Conservation (phyloP, 768 basidiomycete genomes). For the Leucocoprinus leucothites region DNA sequence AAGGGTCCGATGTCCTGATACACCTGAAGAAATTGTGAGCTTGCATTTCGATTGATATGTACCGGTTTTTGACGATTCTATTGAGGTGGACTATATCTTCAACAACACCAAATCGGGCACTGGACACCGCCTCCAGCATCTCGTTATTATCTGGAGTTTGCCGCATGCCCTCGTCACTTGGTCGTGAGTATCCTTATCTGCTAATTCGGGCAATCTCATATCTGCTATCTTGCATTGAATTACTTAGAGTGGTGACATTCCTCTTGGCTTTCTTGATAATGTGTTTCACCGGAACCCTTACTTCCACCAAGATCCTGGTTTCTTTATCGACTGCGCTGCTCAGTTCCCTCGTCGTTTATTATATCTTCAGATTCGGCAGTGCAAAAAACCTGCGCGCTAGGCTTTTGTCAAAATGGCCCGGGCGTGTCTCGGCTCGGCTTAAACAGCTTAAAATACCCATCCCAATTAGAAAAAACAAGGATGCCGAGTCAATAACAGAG, state of each 20-base stretch:
- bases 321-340: not conserved
- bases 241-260: conserved; percentile 1
- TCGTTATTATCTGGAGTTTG: conserved; percentile 7
- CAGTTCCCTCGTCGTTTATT: not conserved
- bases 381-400: not conserved
- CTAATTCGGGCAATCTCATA: not conserved
- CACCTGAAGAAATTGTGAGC: not conserved
- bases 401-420: no score
- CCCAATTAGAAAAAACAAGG: no score
- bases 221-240: not conserved
- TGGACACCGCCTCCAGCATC: not conserved
- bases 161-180: conserved; percentile 8
- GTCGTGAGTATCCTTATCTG: not conserved
- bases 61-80: not conserved
- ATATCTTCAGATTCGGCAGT: conserved; percentile 3
- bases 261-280: conserved; percentile 6
- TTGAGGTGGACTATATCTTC: not conserved
- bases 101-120: not conserved
- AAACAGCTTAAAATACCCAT: no score
- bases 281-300: conserved; percentile 5
- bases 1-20: not conserved
- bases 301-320: not conserved
- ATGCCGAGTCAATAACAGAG: no score
- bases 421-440: no score
- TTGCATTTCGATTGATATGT: not conserved